Evolutionary conservation across 768 basidiomycete genomes (phyloP), one percentile per base, ranked within the genome.

Genomic region (Nidula microcarpa): DNA sequence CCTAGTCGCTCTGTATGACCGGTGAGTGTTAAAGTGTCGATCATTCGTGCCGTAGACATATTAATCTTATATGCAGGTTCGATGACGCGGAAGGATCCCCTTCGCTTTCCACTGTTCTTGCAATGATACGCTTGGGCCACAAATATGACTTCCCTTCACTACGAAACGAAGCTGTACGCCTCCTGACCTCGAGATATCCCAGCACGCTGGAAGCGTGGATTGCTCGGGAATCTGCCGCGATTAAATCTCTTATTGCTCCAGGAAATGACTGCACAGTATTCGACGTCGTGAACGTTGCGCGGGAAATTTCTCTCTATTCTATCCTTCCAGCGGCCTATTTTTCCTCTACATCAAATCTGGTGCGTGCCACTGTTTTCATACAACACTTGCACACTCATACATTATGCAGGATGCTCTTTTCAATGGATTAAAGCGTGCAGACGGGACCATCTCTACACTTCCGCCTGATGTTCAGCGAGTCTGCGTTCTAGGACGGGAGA

Each of bases 41-140:
- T 30, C 3, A 30, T 30, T 30, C 23, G 23, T 30, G 23, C 23
- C 4, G 23, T 30, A 30, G 23, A 30, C 4, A 30, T 4, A 30
- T 30, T 30, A 30, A 30, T 2, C 4, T 30, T 36, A 33, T n/a
- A 46, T 46, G 23, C 9, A 57, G 58, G 37, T 6, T 18, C 14
- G 41, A 53, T 16, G 44, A 51, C 39, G 8, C 46, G 2, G 9
- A 16, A 7, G 46, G 53, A n/a, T 9, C 39, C 6, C 11, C 52
- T 3, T 54, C 52, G 10, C 53, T 54, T 41, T 16, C 43, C 7
- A n/a, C 51, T 1, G 2, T 56, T 7, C 32, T 57, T 1, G 59
- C 55, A 14, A 53, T 60, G 55, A 43, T 57, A 46, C 60, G 60
- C 5, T 49, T 62, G 16, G 61, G 61, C 2, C 49, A 53, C 18